These are phyloP conservation scores for Lasiodiplodia gonubiensis DNA, from an alignment of 2,329 filamentous ascomycete species.

Conservation along the genomic window DNA sequence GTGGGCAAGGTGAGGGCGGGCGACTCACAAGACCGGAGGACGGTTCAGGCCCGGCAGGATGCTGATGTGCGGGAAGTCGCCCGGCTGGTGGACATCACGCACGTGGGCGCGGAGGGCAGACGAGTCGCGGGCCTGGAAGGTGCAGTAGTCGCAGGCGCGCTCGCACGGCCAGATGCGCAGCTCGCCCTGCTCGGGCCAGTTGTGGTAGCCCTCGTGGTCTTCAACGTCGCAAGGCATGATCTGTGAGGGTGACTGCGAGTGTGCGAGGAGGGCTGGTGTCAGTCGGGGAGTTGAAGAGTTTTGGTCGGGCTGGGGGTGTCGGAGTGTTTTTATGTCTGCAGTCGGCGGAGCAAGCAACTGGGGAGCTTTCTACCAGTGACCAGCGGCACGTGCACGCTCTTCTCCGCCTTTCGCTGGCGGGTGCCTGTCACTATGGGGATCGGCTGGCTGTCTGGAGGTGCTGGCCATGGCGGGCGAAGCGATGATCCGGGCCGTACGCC, in stretches of 20 bases:
- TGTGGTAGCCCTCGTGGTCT: constrained; percentile 19
- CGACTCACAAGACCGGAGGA: constrained; percentile 22
- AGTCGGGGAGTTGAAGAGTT: constrained; percentile 10
- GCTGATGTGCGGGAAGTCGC: constrained; percentile 15
- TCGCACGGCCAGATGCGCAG: constrained; percentile 28
- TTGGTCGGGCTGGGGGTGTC: constrained; percentile 6
- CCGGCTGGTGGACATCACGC: constrained; percentile 18
- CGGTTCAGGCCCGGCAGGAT: constrained; percentile 14
- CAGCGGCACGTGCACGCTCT: neutral
- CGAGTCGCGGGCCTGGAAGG: constrained; percentile 23
- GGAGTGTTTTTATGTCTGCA: constrained; percentile 1
- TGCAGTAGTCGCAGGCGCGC: constrained; percentile 27
- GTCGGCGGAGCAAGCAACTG: neutral
- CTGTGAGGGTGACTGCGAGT: neutral
- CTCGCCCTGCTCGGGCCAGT: constrained; percentile 26
- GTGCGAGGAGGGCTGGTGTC: neutral
- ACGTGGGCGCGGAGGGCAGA: constrained; percentile 20
- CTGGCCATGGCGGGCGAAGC: constrained; percentile 15
- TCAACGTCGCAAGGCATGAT: constrained; percentile 16
- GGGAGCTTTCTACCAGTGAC: neutral
- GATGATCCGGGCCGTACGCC: constrained; percentile 23
- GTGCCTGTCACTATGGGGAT: neutral
- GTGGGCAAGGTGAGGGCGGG: neutral
- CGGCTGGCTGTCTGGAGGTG: constrained; percentile 13
- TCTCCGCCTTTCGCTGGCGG: neutral